Percentiles rank a stretch among this genome's conserved stretches.
These are phyloP conservation scores for Hypoxylon intermedium DNA, from an alignment of 495 filamentous ascomycete species.

Conservation along the genomic window DNA sequence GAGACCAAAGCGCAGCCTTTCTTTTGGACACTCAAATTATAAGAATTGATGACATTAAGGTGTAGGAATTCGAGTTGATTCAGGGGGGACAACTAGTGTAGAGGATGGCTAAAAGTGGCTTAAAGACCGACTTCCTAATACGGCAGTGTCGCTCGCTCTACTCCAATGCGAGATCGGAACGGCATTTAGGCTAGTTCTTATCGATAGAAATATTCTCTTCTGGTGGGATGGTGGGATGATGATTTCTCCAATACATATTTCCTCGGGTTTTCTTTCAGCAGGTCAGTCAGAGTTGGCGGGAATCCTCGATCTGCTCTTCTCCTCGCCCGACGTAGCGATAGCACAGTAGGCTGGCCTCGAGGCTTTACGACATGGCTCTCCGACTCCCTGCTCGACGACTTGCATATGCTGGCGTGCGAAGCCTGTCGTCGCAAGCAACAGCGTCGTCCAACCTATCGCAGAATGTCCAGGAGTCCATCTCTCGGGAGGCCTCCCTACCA, in stretches of 20 bases:
- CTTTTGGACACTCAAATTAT: no score
- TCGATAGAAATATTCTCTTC: slow-evolving; percentile 3
- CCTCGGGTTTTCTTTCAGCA: not conserved
- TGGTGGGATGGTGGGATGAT: not conserved
- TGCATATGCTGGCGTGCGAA: slow-evolving; percentile 13
- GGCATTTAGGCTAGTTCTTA: slow-evolving; percentile 19
- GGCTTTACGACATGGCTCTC: slow-evolving; percentile 29
- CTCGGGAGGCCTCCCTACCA: slow-evolving; percentile 66
- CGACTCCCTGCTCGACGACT: slow-evolving; percentile 27
- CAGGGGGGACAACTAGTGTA: no score
- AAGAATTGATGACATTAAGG: no score
- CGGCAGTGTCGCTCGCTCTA: not conserved
- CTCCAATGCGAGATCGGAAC: slow-evolving; percentile 25
- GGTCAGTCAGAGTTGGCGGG: slow-evolving; percentile 1
- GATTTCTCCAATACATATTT: slow-evolving; percentile 7
- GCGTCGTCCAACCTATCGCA: slow-evolving; percentile 32
- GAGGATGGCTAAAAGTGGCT: not conserved
- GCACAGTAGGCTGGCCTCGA: not conserved
- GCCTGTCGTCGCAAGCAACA: slow-evolving; percentile 28
- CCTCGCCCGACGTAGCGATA: not conserved
- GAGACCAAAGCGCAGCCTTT: no score
- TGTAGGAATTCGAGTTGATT: no score
- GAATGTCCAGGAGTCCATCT: slow-evolving; percentile 26
- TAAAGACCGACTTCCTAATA: not conserved
- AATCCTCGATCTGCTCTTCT: not conserved